These are phyloP conservation scores for Fusarium caatingaense DNA, from an alignment of 2,329 filamentous ascomycete species.

Conservation along the genomic window DNA sequence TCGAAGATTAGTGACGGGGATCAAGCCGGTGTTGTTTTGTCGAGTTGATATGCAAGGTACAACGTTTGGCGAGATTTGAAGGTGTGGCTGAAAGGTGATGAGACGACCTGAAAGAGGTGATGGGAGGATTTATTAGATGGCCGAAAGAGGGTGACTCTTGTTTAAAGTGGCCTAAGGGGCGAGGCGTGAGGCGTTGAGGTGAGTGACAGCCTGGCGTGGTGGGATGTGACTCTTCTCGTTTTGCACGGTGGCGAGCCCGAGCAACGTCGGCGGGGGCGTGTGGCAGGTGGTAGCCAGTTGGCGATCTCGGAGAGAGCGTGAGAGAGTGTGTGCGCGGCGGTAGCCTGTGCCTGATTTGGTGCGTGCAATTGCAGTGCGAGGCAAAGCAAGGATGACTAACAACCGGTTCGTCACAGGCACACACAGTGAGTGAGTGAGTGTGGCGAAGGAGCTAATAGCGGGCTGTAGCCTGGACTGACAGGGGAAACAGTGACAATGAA, in stretches of 20 bases:
- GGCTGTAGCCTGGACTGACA: conserved; percentile 43
- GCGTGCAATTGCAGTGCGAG: conserved; percentile 5
- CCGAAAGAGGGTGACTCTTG: conserved; percentile 50
- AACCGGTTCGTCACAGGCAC: conserved; percentile 34
- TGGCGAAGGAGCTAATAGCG: conserved; percentile 43
- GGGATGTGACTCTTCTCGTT: conserved; percentile 53
- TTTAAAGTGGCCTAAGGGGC: conserved; percentile 50
- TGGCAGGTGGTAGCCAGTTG: conserved; percentile 49
- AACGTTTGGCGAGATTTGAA: conserved; percentile 35
- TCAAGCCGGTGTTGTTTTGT: conserved; percentile 31
- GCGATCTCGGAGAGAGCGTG: conserved; percentile 55
- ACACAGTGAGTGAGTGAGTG: conserved; percentile 26
- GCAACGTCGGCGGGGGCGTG: conserved; percentile 47
- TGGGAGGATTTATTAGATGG: conserved; percentile 47
- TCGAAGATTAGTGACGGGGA: conserved; percentile 29
- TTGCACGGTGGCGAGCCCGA: conserved; percentile 53
- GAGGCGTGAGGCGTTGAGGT: conserved; percentile 47
- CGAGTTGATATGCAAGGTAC: conserved; percentile 48
- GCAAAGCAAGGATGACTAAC: conserved; percentile 42
- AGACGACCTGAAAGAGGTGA: conserved; percentile 41
- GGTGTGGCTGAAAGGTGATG: conserved; percentile 42
- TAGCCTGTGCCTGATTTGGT: conserved; percentile 41
- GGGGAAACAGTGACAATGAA: conserved; percentile 20
- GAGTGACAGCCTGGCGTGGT: conserved; percentile 45
- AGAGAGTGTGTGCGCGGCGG: conserved; percentile 47